A percentile compares a stretch with the other conserved stretches of the same genome.
Evolutionary conservation across 2,329 filamentous ascomycete species (phyloP).

Genomic region (Ophiostoma australiae): DNA sequence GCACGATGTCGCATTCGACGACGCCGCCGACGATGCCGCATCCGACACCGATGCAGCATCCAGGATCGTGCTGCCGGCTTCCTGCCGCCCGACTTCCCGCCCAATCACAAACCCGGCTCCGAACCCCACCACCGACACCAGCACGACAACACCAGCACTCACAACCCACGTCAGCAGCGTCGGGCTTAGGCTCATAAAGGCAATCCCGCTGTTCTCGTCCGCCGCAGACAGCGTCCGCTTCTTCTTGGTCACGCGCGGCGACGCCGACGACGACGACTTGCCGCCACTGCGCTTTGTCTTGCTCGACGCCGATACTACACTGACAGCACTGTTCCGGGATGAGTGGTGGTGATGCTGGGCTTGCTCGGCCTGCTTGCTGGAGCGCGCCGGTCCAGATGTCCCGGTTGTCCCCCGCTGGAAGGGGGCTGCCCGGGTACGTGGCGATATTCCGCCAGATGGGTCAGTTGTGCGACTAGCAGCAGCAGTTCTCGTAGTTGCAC

Average conservation of each 20-base stretch:
- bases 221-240: constrained; percentile 45
- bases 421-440: neutral
- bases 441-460: neutral
- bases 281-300: constrained; percentile 43
- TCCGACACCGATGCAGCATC: neutral
- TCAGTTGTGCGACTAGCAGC: constrained; percentile 27
- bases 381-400: neutral
- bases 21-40: constrained; percentile 39
- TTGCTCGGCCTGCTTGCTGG: constrained; percentile 17
- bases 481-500: neutral
- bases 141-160: constrained; percentile 61
- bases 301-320: constrained; percentile 33
- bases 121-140: constrained; percentile 64
- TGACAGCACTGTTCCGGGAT: constrained; percentile 28
- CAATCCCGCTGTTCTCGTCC: constrained; percentile 34
- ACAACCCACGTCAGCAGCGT: constrained; percentile 61
- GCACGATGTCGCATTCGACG: constrained; percentile 44
- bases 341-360: constrained; percentile 11
- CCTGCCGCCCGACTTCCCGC: constrained; percentile 60
- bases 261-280: constrained; percentile 31
- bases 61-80: constrained; percentile 37
- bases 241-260: constrained; percentile 52
- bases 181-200: constrained; percentile 46
- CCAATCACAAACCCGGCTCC: constrained; percentile 61
- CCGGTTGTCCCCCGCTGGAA: neutral